These are phyloP conservation scores for Dactylellina leptospora DNA, from an alignment of 2,329 filamentous ascomycete species.

Conservation along the genomic window DNA sequence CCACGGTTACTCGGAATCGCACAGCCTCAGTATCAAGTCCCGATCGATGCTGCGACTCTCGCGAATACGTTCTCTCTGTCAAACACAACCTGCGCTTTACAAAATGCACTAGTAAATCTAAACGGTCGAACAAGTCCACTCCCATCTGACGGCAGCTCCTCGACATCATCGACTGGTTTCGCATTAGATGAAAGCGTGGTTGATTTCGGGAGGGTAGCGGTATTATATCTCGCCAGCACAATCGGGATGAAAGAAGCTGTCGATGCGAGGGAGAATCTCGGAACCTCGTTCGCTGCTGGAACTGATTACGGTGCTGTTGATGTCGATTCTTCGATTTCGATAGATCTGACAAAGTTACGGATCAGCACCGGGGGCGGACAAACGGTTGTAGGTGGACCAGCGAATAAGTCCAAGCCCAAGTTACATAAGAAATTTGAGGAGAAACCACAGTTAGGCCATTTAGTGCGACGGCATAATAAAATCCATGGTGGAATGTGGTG, in stretches of 20 bases:
- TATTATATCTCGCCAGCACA: conserved; percentile 69
- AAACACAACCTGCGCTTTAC: conserved; percentile 79
- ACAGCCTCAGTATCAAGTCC: conserved; percentile 75
- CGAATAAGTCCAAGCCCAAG: conserved; percentile 6
- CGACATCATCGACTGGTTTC: conserved; percentile 54
- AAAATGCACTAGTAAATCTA: conserved; percentile 90
- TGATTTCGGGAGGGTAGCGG: conserved; percentile 71
- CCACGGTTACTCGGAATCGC: conserved; percentile 75
- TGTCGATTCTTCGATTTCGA: conserved; percentile 7
- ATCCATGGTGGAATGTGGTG: conserved; percentile 9
- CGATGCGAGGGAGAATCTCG: conserved; percentile 38
- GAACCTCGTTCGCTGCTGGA: conserved; percentile 21
- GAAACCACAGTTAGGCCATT: background rate
- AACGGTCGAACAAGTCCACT: conserved; percentile 63
- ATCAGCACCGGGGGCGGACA: conserved; percentile 28
- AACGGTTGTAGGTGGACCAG: conserved; percentile 26
- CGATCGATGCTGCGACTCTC: conserved; percentile 74
- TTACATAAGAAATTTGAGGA: background rate
- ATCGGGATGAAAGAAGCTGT: conserved; percentile 57
- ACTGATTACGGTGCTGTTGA: conserved; percentile 37
- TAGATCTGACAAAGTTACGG: conserved; percentile 35
- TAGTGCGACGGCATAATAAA: conserved; percentile 24
- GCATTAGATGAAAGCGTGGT: conserved; percentile 67
- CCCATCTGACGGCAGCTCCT: conserved; percentile 17
- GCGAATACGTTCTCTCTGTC: conserved; percentile 78